These are phyloP conservation scores for Lachnellula subtilissima DNA, from an alignment of 2,329 filamentous ascomycete genomes.

Conservation along the genomic window DNA sequence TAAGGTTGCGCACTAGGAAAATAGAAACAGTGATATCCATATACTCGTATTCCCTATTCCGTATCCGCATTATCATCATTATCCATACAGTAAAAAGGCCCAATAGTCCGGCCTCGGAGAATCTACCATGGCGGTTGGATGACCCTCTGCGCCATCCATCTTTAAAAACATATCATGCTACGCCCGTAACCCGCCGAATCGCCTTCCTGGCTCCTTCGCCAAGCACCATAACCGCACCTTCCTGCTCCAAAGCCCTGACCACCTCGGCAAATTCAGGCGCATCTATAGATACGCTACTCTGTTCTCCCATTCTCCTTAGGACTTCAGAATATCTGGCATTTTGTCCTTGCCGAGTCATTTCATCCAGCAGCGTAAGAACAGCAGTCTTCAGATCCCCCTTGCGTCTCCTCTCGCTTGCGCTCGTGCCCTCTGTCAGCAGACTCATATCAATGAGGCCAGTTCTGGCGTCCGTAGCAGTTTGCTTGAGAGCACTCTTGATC, in stretches of 20 bases:
- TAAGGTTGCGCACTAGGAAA: too few relatives aligned
- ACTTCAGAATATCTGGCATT: slow-evolving; percentile 76
- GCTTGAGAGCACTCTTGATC: slow-evolving; percentile 92
- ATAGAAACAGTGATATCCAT: too few relatives aligned
- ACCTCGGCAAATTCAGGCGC: slow-evolving; percentile 77
- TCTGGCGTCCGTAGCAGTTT: slow-evolving; percentile 88
- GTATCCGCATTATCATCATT: too few relatives aligned
- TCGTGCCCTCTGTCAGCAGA: slow-evolving; percentile 89
- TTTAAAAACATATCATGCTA: slow-evolving; percentile 28
- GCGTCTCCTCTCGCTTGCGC: slow-evolving; percentile 76
- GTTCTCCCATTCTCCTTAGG: slow-evolving; percentile 65
- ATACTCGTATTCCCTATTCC: too few relatives aligned
- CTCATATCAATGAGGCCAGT: slow-evolving; percentile 96
- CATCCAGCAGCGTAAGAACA: slow-evolving; percentile 70
- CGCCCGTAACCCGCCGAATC: slow-evolving; percentile 68
- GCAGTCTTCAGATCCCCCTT: slow-evolving; percentile 81
- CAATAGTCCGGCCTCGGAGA: not conserved
- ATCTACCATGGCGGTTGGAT: not conserved
- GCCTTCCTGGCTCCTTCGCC: slow-evolving; percentile 82
- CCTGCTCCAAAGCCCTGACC: slow-evolving; percentile 73
- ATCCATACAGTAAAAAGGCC: not conserved
- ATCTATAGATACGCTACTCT: slow-evolving; percentile 67
- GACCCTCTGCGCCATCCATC: not conserved
- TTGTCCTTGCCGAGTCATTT: slow-evolving; percentile 65
- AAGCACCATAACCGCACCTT: slow-evolving; percentile 72